A percentile compares a stretch with the other conserved stretches of the same genome.
These are phyloP conservation scores for Penstemon barbatus DNA, from an alignment of 257 asterid species.

Conservation along the genomic window DNA sequence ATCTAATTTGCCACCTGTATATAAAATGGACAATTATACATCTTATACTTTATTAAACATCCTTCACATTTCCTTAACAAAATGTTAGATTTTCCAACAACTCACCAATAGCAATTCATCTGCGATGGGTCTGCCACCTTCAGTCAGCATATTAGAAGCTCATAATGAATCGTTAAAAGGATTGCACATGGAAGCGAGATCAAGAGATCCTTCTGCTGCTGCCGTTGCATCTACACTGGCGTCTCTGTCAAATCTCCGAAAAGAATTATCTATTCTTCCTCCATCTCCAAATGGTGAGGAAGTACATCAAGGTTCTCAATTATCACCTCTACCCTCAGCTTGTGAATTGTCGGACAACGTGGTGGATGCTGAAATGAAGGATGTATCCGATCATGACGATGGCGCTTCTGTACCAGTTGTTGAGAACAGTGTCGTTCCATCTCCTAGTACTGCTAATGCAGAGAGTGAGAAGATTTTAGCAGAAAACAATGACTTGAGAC, in stretches of 20 bases:
- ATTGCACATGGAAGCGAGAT: conserved; percentile 64
- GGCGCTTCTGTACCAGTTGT: conserved; percentile 37
- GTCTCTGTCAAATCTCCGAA: conserved; percentile 56
- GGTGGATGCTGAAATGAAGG: conserved; percentile 58
- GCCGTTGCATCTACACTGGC: conserved; percentile 75
- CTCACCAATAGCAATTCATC: conserved; percentile 44
- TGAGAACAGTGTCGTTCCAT: conserved; percentile 47
- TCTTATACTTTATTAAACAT: conserved; percentile 15
- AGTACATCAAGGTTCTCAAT: conserved; percentile 48
- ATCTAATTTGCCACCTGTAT: conserved; percentile 18
- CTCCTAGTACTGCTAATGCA: conserved; percentile 47
- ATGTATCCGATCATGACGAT: conserved; percentile 50
- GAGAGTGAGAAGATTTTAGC: conserved; percentile 51
- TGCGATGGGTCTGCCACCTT: conserved; percentile 44
- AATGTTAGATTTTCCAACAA: conserved; percentile 68
- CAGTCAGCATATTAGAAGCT: conserved; percentile 71
- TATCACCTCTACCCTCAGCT: conserved; percentile 60
- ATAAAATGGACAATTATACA: background rate
- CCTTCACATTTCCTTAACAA: conserved; percentile 45
- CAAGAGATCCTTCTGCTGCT: conserved; percentile 74
- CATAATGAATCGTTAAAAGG: conserved; percentile 67
- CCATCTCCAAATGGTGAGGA: conserved; percentile 56
- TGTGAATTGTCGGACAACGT: conserved; percentile 56
- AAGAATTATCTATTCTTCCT: conserved; percentile 59
- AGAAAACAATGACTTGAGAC: conserved; percentile 54